Conservation (phyloP, 306 rosid species). For the Pyrus bretschneideri region DNA sequence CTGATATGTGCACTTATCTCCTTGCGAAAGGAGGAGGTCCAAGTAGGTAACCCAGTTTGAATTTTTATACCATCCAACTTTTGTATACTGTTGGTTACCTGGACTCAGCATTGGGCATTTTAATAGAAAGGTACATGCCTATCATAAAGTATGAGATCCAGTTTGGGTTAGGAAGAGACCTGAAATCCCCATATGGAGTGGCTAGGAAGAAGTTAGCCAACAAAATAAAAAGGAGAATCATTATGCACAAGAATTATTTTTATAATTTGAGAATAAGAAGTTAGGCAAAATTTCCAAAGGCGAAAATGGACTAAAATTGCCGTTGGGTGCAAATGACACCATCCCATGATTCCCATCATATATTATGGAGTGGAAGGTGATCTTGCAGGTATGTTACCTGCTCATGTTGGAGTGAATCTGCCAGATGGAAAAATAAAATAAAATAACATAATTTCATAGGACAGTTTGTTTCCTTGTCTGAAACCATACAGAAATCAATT, state of each 20-base stretch:
- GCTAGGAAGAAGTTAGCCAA: neutral
- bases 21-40: neutral
- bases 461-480: neutral
- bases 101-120: neutral
- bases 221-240: too few relatives aligned
- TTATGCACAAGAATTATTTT: too few relatives aligned
- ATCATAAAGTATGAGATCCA: neutral
- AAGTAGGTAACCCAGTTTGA: neutral
- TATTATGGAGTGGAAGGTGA: neutral
- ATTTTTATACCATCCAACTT: neutral
- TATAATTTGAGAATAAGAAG: too few relatives aligned
- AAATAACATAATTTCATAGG: neutral
- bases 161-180: neutral
- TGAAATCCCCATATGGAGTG: neutral
- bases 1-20: neutral
- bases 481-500: neutral
- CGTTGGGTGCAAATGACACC: neutral
- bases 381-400: neutral
- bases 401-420: neutral
- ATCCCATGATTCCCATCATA: neutral
- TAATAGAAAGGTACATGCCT: neutral
- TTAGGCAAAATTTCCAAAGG: neutral
- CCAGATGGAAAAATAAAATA: neutral
- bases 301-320: neutral
- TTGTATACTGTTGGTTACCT: neutral